phyloP scores from a whole-genome alignment of 148 eudicot genomes.

The Fagopyrum esculentum region DNA sequence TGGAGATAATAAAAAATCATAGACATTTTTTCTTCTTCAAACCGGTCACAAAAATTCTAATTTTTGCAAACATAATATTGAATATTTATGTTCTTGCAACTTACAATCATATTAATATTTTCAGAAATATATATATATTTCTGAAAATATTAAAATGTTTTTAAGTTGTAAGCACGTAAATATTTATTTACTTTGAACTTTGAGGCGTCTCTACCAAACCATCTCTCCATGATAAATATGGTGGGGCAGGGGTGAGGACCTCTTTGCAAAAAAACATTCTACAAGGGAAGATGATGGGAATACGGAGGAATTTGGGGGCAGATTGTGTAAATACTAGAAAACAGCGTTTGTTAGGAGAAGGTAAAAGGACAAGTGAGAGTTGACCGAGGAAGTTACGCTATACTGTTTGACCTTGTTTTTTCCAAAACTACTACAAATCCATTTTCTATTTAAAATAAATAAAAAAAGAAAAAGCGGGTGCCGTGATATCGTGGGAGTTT shows the following conservation, averaged over 20 bases:
- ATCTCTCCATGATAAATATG: neutral
- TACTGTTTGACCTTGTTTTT: neutral
- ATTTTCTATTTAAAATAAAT: neutral
- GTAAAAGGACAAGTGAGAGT: conserved; percentile 6
- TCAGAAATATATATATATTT: too few relatives aligned
- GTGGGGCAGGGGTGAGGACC: neutral
- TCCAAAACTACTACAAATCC: neutral
- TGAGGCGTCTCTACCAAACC: too few relatives aligned
- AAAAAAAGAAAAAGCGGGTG: neutral
- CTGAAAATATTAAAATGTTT: too few relatives aligned
- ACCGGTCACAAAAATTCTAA: too few relatives aligned
- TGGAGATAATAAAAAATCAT: too few relatives aligned
- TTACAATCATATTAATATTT: too few relatives aligned
- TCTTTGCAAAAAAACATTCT: neutral
- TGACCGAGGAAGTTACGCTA: neutral
- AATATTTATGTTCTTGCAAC: too few relatives aligned
- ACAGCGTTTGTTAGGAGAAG: neutral
- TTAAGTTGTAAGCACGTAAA: too few relatives aligned
- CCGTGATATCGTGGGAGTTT: conserved; percentile 12
- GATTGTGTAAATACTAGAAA: neutral
- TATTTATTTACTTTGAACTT: too few relatives aligned
- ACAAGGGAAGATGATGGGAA: neutral
- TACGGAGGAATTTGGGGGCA: neutral
- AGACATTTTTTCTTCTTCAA: too few relatives aligned
- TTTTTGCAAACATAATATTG: too few relatives aligned